A percentile compares a stretch with the other conserved stretches of the same genome.
These are phyloP conservation scores for Allium sativum DNA, from an alignment of 106 monocot species.

Conservation along the genomic window DNA sequence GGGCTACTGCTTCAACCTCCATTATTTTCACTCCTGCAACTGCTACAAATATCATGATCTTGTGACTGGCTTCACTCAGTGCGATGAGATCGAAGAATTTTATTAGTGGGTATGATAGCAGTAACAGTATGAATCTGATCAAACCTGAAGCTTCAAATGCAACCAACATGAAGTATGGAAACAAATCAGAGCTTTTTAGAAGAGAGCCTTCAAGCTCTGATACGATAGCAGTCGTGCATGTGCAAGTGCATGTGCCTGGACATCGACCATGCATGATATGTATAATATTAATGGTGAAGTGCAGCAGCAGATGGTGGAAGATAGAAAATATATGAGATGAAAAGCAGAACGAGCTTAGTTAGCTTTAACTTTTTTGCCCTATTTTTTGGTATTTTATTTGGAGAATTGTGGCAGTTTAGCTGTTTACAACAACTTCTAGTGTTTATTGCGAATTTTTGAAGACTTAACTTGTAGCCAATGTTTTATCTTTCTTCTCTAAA, in stretches of 20 bases:
- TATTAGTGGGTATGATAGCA: conserved; percentile 53
- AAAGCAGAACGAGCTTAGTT: neutral
- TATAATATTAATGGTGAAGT: no score
- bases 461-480: neutral
- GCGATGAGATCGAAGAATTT: conserved; percentile 8
- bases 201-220: conserved; percentile 70
- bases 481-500: neutral
- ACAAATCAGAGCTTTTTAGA: conserved; percentile 43
- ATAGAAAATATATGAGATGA: neutral
- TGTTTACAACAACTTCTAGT: neutral
- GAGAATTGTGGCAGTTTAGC: neutral
- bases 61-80: conserved; percentile 13
- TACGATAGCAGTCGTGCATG: conserved; percentile 15
- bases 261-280: neutral
- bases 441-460: neutral
- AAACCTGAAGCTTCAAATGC: conserved; percentile 86
- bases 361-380: neutral
- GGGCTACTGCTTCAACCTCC: conserved; percentile 62
- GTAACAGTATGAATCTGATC: conserved; percentile 43
- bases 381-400: neutral
- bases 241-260: neutral
- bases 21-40: conserved; percentile 40
- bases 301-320: neutral
- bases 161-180: conserved; percentile 92
- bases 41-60: conserved; percentile 43